These are phyloP conservation scores for Cercophora samala DNA, from an alignment of 495 filamentous ascomycete genomes.

Conservation along the genomic window DNA sequence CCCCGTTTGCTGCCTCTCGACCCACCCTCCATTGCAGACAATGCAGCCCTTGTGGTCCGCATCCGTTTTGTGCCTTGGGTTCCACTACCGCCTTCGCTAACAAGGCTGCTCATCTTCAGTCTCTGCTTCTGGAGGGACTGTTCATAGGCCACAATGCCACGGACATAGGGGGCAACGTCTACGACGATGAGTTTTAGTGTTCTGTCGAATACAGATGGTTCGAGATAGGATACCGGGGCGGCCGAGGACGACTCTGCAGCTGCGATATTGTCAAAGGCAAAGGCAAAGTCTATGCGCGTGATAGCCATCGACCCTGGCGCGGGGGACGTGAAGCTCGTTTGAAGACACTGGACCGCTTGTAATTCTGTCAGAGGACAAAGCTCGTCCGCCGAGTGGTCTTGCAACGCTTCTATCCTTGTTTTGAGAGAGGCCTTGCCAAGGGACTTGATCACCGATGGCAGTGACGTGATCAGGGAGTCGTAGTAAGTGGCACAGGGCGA, in stretches of 20 bases:
- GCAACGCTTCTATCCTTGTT: conserved; percentile 12
- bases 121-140: conserved; percentile 64
- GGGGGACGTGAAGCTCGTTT: conserved; percentile 25
- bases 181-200: conserved; percentile 58
- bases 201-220: conserved; percentile 69
- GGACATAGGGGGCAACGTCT: conserved; percentile 82
- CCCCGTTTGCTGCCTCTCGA: conserved; percentile 65
- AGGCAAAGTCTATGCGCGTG: conserved; percentile 43
- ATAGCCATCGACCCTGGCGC: conserved; percentile 25
- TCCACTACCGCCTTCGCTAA: conserved; percentile 49
- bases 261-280: conserved; percentile 57
- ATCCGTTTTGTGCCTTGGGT: conserved; percentile 58
- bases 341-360: conserved; percentile 29
- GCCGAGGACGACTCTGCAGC: conserved; percentile 37
- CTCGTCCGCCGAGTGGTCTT: background rate
- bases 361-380: conserved; percentile 31
- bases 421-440: conserved; percentile 35
- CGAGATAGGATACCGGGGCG: conserved; percentile 38
- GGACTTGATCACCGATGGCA: conserved; percentile 37
- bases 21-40: conserved; percentile 80
- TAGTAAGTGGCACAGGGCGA: conserved; percentile 35
- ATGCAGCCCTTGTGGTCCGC: conserved; percentile 73
- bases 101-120: conserved; percentile 56
- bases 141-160: conserved; percentile 75
- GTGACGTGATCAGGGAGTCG: conserved; percentile 18